Base-by-base conservation (phyloP, 768 basidiomycete species). In the Russula sp. region DNA sequence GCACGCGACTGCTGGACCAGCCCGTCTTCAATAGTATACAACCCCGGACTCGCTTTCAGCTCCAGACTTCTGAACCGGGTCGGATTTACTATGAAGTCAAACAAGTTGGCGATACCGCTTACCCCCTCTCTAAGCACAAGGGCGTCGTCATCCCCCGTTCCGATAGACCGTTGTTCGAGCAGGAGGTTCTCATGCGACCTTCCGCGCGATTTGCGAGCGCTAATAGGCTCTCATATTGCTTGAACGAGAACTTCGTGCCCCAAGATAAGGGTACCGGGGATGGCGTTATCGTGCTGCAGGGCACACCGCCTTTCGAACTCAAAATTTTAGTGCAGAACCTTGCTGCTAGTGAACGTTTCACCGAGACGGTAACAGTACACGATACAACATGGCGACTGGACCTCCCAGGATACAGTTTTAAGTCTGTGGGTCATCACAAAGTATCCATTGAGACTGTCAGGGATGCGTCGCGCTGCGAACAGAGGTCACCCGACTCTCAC, bases 1-100 rank as follows among this genome's bases (percentile, higher is more conserved):
- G 83, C 7, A 88, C 84, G 2, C 83, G 78, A 63, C 78, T 92
- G 50, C 75, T 89, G 35, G 88, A 86, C 60, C 88, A 90, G 65
- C 86, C 87, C 1, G 85, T 83, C 1, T 87, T 93, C 76, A 91
- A 86, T 73, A 92, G 91, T 70, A 90, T 93, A 43, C 90, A 92
- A 66, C 79, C 83, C 10, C 81, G 81, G 45, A 87, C 88, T 4
- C 83, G 89, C 49, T 88, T 94, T 75, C 88, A 92, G 64, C 76
- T 94, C 20, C 88, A 85, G 59, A 93, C 90, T 0, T 81, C 84
- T 0, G 81, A 81, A 22, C 79, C 90, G 13, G 93, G 93, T 7
- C 81, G 85, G 50, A 86, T 93, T 70, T 91, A 86, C 70, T 98
- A 97, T 68, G 90, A 94, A 71, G 87, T 98, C 64, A 86, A 90